Evolutionary conservation across 345 rosid species (phyloP), one percentile per base, ranked within the genome.

Genomic region (Moringa oleifera): DNA sequence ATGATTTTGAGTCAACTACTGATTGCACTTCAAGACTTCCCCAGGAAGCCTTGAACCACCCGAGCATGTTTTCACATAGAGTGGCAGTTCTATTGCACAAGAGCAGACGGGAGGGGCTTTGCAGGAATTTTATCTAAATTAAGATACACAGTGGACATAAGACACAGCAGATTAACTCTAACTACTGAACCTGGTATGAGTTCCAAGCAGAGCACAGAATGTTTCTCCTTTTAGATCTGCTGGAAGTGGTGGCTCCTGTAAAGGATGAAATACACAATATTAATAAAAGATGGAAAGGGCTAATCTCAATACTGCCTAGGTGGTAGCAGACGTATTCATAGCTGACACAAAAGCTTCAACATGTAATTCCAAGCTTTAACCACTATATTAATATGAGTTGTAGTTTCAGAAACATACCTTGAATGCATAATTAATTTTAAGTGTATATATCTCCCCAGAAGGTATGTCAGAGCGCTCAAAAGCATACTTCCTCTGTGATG

Each of bases 201-300:
- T 81, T 59, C 97, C 99, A 60, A 88, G 92, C 75, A 94, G 68
- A 70, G 95, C 84, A 68, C 70, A 67, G 74, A 90, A 94, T 17
- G 76, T 83, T 79, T 88, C 79, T 58, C 99, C 99, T 70, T 79
- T 86, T 49, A 85, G 78, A 78, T 90, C 96, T 67, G 87, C 74
- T 59, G 99, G 91, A 68, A 94, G 83, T 69, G 97, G 91, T 37
- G 90, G 92, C 55, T 94, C 92, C 99, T 94, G 75, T 56, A 71
- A 54, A n/a, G 55, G 47, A 58, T 50, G 60, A 51, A 69, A 52
- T 46, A 0, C 28, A 18, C 20, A 52, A 45, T 41, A 1, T 41
- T 9, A 41, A 41, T 7, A 11, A 41, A 5, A 15, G 47, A 41
- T 41, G 47, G 17, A 41, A 16, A 5, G 6, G 1, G 47, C 6